phyloP scores from a whole-genome alignment of 2,329 filamentous ascomycete species.

The Talaromyces sp. region DNA sequence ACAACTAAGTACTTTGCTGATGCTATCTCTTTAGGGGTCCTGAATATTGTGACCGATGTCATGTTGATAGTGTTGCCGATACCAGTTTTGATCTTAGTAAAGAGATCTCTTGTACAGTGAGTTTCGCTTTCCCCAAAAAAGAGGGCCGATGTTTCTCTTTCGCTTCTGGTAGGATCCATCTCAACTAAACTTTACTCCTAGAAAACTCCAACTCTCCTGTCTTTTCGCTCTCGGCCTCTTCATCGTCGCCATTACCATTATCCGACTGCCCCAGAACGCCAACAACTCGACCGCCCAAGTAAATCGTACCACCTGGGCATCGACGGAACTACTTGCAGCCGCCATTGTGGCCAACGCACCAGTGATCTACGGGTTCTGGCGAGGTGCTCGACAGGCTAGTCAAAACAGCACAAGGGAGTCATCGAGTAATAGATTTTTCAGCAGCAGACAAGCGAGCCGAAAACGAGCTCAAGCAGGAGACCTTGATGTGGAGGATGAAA shows the following conservation, averaged over 20 bases:
- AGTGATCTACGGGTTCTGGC: background rate
- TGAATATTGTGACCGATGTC: conserved; percentile 14
- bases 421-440: background rate
- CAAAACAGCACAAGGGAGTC: background rate
- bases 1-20: background rate
- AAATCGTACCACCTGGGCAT: conserved; percentile 14
- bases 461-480: background rate
- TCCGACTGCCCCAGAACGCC: conserved; percentile 13
- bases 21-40: background rate
- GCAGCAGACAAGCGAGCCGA: background rate
- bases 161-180: background rate
- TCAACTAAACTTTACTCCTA: conserved; percentile 9
- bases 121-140: conserved; percentile 7
- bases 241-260: conserved; percentile 13
- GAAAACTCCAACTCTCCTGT: conserved; percentile 16
- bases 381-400: background rate
- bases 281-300: conserved; percentile 11
- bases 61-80: conserved; percentile 16
- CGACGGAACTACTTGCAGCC: conserved; percentile 15
- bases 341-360: conserved; percentile 17
- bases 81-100: conserved; percentile 13
- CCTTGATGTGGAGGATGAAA: background rate
- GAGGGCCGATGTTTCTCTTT: background rate
- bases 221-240: conserved; percentile 11
- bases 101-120: conserved; percentile 9